Evolutionary conservation across 331 rosid genomes (phyloP), one percentile per base, ranked within the genome.

Genomic region (Acacia pycnantha): DNA sequence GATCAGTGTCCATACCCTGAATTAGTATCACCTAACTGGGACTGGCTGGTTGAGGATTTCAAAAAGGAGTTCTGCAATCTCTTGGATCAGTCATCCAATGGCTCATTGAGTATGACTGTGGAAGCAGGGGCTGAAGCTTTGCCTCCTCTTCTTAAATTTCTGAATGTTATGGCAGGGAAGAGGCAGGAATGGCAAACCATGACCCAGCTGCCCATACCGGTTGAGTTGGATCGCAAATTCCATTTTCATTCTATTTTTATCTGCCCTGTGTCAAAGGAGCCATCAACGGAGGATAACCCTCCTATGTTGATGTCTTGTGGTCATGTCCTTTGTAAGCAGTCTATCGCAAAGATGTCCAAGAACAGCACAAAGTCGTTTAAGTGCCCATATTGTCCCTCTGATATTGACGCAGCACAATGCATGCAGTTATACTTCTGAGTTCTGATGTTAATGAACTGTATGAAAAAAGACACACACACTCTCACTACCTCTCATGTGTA

Each of bases 171-270:
- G 98, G 90, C 88, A 50, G 96, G 96, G 81, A 95, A 86, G 91
- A 95, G 86, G 89, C 93, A 86, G 78, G 99, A 95, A 84, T 95
- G 98, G 98, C 98, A 88, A 53, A 66, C 93, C 4, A 87, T 89
- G 94, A 90, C 88, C 90, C 94, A 93, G 76, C 84, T 95, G 85
- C 97, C 98, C 0, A 91, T 93, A 48, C 98, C 97, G 0, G 94
- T 95, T 50, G 97, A 92, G 88, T 83, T 95, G 82, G 97, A 86
- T 66, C 66, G 76, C 11, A 91, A 93, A 80, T 92, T 92, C 79
- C 99, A 95, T 84, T 95, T 92, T 87, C 99, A 93, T 89, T 93
- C 99, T 48, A 74, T 93, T 67, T 95, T 95, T 85, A 98, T 95
- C 29, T 95, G 99, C 75, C 99, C 99, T 0, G 99, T 95, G 75